A percentile compares a stretch with the other conserved stretches of the same genome.
phyloP scores from a whole-genome alignment of 2,329 filamentous ascomycete species.

The Colletotrichum lini region DNA sequence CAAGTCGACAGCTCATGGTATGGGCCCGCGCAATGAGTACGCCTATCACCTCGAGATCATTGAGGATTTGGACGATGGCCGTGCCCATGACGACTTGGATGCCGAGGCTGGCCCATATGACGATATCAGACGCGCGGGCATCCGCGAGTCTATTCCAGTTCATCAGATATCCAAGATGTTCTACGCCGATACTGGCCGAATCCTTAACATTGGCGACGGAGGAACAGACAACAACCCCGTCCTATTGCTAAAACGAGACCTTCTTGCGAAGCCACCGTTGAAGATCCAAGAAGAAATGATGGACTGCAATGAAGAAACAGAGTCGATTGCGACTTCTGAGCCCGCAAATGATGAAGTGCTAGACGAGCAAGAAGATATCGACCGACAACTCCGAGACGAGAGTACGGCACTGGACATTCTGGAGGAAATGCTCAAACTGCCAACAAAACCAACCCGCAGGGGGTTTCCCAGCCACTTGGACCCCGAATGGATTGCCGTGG shows the following conservation, averaged over 20 bases:
- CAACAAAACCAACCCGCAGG: constrained; percentile 48
- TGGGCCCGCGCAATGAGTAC: constrained; percentile 61
- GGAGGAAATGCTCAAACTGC: constrained; percentile 31
- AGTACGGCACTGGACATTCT: constrained; percentile 45
- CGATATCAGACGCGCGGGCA: constrained; percentile 59
- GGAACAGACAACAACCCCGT: constrained; percentile 79
- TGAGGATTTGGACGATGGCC: constrained; percentile 80
- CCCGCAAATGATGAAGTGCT: constrained; percentile 30
- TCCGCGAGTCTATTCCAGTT: constrained; percentile 68
- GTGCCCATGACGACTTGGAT: constrained; percentile 62
- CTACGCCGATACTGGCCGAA: constrained; percentile 91
- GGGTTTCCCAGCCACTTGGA: constrained; percentile 84
- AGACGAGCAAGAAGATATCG: constrained; percentile 60
- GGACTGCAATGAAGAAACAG: not conserved
- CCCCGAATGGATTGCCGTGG: constrained; percentile 91
- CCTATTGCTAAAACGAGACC: constrained; percentile 80
- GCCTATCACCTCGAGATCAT: constrained; percentile 86
- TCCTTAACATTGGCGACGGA: constrained; percentile 80
- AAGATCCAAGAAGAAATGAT: constrained; percentile 54
- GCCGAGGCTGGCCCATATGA: constrained; percentile 53
- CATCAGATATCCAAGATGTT: constrained; percentile 87
- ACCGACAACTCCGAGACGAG: constrained; percentile 61
- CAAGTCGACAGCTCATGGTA: constrained; percentile 45
- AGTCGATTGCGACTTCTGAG: constrained; percentile 2
- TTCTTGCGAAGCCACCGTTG: constrained; percentile 73